phyloP scores from a whole-genome alignment of 2,329 filamentous ascomycete species.

The Hymenoscyphus occultus region DNA sequence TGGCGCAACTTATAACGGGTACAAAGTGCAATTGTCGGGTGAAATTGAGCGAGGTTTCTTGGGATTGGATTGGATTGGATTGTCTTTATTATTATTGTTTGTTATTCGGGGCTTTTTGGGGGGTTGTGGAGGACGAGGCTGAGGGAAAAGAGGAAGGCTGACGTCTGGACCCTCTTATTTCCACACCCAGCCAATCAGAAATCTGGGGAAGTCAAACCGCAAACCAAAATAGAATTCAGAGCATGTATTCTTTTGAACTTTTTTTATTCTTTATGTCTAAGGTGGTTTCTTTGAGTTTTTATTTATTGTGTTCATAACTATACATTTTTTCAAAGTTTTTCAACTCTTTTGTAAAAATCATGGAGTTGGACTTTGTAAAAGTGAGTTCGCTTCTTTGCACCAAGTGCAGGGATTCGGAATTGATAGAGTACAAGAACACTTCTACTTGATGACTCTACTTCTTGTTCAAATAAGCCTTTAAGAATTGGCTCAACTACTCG shows the following conservation, averaged over 20 bases:
- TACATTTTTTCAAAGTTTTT: too few species aligned
- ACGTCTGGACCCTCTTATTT: neutral
- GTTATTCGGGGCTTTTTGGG: neutral
- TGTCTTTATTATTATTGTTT: constrained; percentile 2
- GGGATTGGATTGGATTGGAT: neutral
- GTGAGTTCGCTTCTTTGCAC: too few species aligned
- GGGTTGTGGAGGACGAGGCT: constrained; percentile 5
- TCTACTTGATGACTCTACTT: too few species aligned
- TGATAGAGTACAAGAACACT: too few species aligned
- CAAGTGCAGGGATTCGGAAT: too few species aligned
- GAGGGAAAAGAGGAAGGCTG: neutral
- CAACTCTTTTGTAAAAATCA: too few species aligned
- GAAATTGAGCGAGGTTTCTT: neutral
- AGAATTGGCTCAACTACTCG: too few species aligned
- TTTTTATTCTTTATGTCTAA: neutral
- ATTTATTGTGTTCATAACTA: neutral
- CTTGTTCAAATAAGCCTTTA: too few species aligned
- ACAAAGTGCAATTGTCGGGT: neutral
- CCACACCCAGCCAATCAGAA: neutral
- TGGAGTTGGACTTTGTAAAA: too few species aligned
- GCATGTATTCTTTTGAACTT: neutral
- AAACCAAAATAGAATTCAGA: neutral
- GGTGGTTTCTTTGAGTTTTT: neutral
- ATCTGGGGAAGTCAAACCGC: neutral
- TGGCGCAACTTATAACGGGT: neutral